A percentile compares a stretch with the other conserved stretches of the same genome.
Conservation (phyloP, 495 filamentous ascomycete genomes). For the Aspergillus leporis region DNA sequence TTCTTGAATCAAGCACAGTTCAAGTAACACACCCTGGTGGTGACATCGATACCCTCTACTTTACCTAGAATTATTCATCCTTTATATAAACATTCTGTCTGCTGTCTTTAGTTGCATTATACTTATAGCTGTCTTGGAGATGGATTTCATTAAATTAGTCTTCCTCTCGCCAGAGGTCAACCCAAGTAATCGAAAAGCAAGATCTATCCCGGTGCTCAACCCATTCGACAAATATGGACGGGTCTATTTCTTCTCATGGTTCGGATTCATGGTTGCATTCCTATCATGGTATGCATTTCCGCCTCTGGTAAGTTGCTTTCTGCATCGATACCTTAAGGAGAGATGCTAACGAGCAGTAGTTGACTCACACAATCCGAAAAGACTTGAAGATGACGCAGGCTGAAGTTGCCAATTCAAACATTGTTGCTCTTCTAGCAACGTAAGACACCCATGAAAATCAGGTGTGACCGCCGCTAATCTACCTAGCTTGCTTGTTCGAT, state of each 20-base stretch:
- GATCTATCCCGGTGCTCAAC: constrained; percentile 79
- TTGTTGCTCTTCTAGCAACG: constrained; percentile 84
- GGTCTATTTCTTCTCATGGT: constrained; percentile 93
- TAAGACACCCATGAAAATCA: constrained; percentile 39
- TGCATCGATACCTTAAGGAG: not conserved
- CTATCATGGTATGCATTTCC: constrained; percentile 87
- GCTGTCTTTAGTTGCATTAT: constrained; percentile 2
- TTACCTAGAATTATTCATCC: not conserved
- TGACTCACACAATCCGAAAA: constrained; percentile 72
- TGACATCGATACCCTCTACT: not conserved
- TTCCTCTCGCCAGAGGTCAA: constrained; percentile 55
- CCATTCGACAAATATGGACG: constrained; percentile 79
- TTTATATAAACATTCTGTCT: not conserved
- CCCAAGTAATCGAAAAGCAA: constrained; percentile 77
- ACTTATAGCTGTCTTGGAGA: constrained; percentile 10
- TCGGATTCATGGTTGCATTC: constrained; percentile 95
- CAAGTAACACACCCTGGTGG: not conserved
- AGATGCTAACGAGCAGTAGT: constrained; percentile 40
- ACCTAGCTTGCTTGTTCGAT: constrained; percentile 70
- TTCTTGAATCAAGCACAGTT: not conserved
- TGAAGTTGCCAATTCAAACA: constrained; percentile 90
- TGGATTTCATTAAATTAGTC: constrained; percentile 28
- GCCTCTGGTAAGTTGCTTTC: constrained; percentile 61
- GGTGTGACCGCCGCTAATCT: constrained; percentile 17
- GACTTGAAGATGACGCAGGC: constrained; percentile 70